Evolutionary conservation across 768 basidiomycete species (phyloP), one percentile per base, ranked within the genome.

Genomic region (Tricholoma bakamatsutake): DNA sequence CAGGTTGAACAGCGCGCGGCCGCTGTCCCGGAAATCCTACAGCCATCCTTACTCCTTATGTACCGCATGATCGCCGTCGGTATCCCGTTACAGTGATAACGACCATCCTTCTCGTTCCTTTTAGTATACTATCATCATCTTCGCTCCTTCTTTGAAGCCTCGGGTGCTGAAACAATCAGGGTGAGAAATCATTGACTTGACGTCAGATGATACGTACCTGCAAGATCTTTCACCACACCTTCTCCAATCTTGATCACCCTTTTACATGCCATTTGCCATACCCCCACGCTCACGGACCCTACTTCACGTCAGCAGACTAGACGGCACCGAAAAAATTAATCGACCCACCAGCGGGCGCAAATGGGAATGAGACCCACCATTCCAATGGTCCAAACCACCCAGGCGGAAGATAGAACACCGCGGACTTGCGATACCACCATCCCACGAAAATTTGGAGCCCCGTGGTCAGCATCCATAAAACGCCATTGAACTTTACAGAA

Each of bases 261-360:
- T 60, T 82, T 85, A 71, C 93, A 95, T 7, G 93, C 90, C 85
- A 97, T 91, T 65, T 93, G 90, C 96, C 96, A 99, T 39, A 93
- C 82, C 1, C 89, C 90, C 40, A 93, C 92, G 62, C 92, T 93
- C 57, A 99, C 88, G 10, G 93, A 90, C 10, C 96, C 95, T 94
- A 54, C 10, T 50, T 3, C 33, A 21, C 11, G 53, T 53, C 21
- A 21, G 27, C 28, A 61, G 49, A 8, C 28, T 13, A 53, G 57
- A 24, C 8, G 9, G 6, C 18, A 18, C 12, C 33, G 15, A 18
- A 54, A 51, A 34, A 18, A 1, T 51, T 18, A 18, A 4, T 54
- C 35, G n/a, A 70, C 82, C 55, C 47, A 90, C 92, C 93, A 66
- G 74, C 76, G 0, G 96, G 96, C 17, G 95, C 96, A 61, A 92